These are phyloP conservation scores for Lachancea lanzarotensis DNA, from an alignment of 805 yeast species.

Conservation along the genomic window DNA sequence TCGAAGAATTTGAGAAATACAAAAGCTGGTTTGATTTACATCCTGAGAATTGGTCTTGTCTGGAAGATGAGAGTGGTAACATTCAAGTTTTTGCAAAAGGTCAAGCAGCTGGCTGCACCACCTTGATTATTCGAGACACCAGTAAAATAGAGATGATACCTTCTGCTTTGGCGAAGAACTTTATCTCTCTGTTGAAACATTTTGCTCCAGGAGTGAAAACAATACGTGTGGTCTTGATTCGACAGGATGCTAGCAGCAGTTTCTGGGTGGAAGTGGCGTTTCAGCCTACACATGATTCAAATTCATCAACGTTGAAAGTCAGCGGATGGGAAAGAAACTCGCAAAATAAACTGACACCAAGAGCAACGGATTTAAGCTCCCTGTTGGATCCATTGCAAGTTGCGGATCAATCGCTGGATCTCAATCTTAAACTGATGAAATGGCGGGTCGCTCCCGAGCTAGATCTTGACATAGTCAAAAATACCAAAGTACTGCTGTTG, in stretches of 20 bases:
- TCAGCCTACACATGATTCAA: neutral
- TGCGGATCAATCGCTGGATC: constrained; percentile 87
- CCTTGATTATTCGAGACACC: constrained; percentile 38
- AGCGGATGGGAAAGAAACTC: constrained; percentile 90
- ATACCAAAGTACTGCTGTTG: constrained; percentile 62
- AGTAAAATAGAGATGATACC: constrained; percentile 35
- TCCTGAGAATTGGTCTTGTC: constrained; percentile 26
- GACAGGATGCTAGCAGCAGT: constrained; percentile 30
- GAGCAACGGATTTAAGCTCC: constrained; percentile 73
- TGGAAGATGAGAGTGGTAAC: constrained; percentile 15
- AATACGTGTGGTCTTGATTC: constrained; percentile 37
- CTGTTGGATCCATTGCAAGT: constrained; percentile 74
- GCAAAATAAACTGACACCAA: constrained; percentile 70
- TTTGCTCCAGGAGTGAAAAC: constrained; percentile 30
- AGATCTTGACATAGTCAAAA: constrained; percentile 57
- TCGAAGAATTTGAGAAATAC: neutral
- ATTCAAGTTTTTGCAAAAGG: constrained; percentile 17
- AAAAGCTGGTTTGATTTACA: constrained; percentile 17
- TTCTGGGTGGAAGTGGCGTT: constrained; percentile 25
- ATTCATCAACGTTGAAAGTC: constrained; percentile 35
- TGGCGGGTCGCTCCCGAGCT: constrained; percentile 90
- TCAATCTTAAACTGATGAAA: constrained; percentile 87
- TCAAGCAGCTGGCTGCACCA: constrained; percentile 9
- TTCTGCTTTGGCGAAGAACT: constrained; percentile 52
- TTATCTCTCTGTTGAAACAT: constrained; percentile 39